Conservation (phyloP, 352 stramenopile genomes). For the Pythium utonaiense region DNA sequence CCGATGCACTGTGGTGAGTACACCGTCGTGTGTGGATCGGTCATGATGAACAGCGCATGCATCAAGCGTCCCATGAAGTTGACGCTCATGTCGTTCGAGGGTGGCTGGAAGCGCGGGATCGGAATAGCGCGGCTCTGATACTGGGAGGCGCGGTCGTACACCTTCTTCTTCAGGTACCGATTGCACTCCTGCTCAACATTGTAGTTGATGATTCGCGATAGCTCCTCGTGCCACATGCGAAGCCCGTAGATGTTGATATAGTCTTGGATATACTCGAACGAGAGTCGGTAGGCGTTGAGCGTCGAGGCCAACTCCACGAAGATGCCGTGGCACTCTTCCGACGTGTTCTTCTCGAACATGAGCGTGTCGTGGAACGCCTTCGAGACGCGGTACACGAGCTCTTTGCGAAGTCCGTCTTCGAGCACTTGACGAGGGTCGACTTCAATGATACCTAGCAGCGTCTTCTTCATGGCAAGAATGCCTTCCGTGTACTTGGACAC, state of each 20-base stretch:
- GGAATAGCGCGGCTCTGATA: slow-evolving; percentile 91
- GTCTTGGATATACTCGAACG: slow-evolving; percentile 95
- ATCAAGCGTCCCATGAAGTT: slow-evolving; percentile 94
- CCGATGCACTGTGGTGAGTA: slow-evolving; percentile 91
- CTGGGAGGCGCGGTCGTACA: slow-evolving; percentile 87
- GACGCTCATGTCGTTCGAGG: slow-evolving; percentile 77
- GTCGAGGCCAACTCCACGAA: slow-evolving; percentile 82
- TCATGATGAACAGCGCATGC: slow-evolving; percentile 91
- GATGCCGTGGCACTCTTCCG: slow-evolving; percentile 79
- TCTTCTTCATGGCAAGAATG: slow-evolving; percentile 94
- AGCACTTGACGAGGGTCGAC: slow-evolving; percentile 92
- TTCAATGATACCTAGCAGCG: slow-evolving; percentile 92
- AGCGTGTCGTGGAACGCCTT: slow-evolving; percentile 84
- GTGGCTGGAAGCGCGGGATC: slow-evolving; percentile 89
- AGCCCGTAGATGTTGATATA: slow-evolving; percentile 94
- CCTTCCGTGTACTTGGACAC: slow-evolving; percentile 95
- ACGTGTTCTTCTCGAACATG: slow-evolving; percentile 83
- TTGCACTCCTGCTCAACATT: slow-evolving; percentile 96
- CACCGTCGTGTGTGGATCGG: slow-evolving; percentile 86
- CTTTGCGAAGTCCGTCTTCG: slow-evolving; percentile 92
- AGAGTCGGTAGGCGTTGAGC: slow-evolving; percentile 88
- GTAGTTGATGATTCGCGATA: slow-evolving; percentile 93
- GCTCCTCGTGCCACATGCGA: slow-evolving; percentile 95
- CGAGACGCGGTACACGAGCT: slow-evolving; percentile 90
- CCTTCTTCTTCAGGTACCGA: slow-evolving; percentile 93